phyloP scores from a whole-genome alignment of 371 early-diverging fungal genomes.

The Encephalitozoon intestinalis region DNA sequence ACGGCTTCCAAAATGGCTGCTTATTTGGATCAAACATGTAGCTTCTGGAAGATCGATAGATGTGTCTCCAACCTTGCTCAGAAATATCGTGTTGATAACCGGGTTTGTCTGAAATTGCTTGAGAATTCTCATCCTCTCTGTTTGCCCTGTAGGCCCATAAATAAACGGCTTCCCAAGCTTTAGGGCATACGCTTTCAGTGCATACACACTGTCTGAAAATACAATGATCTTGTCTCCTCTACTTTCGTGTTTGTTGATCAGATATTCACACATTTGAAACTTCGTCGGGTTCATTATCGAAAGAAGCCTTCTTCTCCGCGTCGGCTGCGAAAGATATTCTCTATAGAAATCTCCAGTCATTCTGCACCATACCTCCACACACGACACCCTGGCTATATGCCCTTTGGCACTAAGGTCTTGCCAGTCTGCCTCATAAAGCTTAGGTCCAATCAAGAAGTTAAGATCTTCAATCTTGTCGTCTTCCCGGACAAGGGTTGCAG shows the following conservation, averaged over 20 bases:
- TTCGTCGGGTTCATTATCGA: slow-evolving; percentile 96
- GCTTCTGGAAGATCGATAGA: slow-evolving; percentile 98
- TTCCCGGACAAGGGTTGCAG: slow-evolving; percentile 95
- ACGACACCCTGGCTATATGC: slow-evolving; percentile 90
- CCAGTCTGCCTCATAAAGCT: slow-evolving; percentile 99
- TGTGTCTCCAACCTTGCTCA: slow-evolving; percentile 98
- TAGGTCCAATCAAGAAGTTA: slow-evolving; percentile 97
- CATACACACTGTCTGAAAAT: slow-evolving; percentile 95
- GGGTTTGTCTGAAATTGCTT: slow-evolving; percentile 89
- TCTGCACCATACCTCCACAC: slow-evolving; percentile 97
- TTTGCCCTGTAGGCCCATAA: slow-evolving; percentile 85
- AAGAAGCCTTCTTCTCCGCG: slow-evolving; percentile 68
- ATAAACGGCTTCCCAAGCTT: slow-evolving; percentile 81
- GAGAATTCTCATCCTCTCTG: slow-evolving; percentile 84
- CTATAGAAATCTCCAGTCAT: slow-evolving; percentile 95
- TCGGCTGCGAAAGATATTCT: slow-evolving; percentile 69
- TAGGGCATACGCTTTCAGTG: slow-evolving; percentile 82
- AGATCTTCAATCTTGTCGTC: slow-evolving; percentile 97
- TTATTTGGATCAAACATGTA: slow-evolving; percentile 92
- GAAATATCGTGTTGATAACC: slow-evolving; percentile 80
- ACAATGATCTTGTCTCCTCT: slow-evolving; percentile 98
- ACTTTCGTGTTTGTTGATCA: slow-evolving; percentile 83
- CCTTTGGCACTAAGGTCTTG: slow-evolving; percentile 89
- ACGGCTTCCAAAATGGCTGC: slow-evolving; percentile 93
- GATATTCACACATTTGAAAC: slow-evolving; percentile 87